Evolutionary conservation across 1,284 basidiomycete species (phyloP), one percentile per base, ranked within the genome.

Genomic region (Neolentinus lepideus): DNA sequence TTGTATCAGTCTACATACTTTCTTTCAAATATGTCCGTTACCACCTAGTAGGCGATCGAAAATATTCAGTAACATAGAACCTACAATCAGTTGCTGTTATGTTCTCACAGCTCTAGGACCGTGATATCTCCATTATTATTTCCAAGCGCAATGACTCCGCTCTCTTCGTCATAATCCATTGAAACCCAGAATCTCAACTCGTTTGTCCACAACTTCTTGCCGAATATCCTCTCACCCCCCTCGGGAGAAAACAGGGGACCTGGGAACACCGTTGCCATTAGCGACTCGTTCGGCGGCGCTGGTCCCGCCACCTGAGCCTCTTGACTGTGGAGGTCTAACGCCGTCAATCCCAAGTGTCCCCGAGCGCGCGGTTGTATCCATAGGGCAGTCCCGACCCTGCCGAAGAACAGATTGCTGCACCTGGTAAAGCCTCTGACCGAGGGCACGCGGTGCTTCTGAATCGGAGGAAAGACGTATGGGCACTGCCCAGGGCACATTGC

Each of bases 281-380:
- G 64, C 10, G 66, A 68, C 62, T 82, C 78, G 25, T 24, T 52
- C 51, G 54, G 1, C 22, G 19, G 45, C 12, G 21, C 36, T 14
- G 53, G 55, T 22, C 52, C 51, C n/a, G 54, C 31, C n/a, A 58
- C 57, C 46, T 61, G 63, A 27, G 61, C 52, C 3, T 56, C 56
- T 33, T 64, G 65, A n/a, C 62, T 54, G 29, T 71, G 68, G 31
- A 67, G 62, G 60, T 66, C 68, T 51, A 62, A 47, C 16, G 64
- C 62, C 2, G 64, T 60, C 26, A 64, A 63, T 56, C 60, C 61
- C 16, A 62, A 58, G 10, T 58, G 56, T n/a, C 63, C 62, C 21
- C 64, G 53, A 8, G 59, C 61, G 43, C 69, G 73, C 2, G 83
- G 83, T 55, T 77, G 75, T 22, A 84, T 74, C 82, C 83, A 85